Evolutionary conservation across 2,329 filamentous ascomycete species (phyloP).

Genomic region (Paraconiothyrium brasiliense): DNA sequence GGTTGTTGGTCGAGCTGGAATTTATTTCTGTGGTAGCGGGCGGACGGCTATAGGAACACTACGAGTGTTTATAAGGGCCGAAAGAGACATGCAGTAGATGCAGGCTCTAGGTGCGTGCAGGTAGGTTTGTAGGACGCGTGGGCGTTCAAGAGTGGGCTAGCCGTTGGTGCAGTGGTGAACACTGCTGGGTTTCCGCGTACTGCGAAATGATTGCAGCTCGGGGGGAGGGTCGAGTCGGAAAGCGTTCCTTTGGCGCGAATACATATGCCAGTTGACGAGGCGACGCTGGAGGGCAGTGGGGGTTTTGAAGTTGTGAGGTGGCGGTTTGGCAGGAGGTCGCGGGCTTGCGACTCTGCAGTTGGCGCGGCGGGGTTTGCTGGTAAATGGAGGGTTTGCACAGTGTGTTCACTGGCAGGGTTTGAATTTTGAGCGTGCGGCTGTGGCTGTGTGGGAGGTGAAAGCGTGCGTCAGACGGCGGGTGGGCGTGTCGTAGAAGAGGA

Average conservation of each 20-base stretch:
- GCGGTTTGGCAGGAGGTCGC: constrained; percentile 45
- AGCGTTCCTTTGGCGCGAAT: constrained; percentile 96
- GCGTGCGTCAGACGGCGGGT: constrained; percentile 3
- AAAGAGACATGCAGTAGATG: constrained; percentile 69
- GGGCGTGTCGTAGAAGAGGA: constrained; percentile 11
- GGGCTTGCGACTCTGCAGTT: constrained; percentile 33
- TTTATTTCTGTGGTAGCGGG: constrained; percentile 44
- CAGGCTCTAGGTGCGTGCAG: constrained; percentile 35
- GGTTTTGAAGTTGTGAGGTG: constrained; percentile 41
- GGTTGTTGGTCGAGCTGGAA: constrained; percentile 31
- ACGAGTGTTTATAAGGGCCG: constrained; percentile 62
- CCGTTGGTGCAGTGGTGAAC: constrained; percentile 90
- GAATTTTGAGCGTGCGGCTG: not conserved
- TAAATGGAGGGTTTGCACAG: constrained; percentile 16
- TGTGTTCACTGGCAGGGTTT: constrained; percentile 28
- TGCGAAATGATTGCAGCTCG: constrained; percentile 97
- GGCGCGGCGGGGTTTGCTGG: constrained; percentile 22
- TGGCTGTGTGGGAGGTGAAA: constrained; percentile 9
- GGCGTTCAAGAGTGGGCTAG: constrained; percentile 66
- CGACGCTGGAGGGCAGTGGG: constrained; percentile 38
- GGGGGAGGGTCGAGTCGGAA: constrained; percentile 92
- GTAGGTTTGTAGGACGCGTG: constrained; percentile 50
- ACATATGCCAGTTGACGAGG: constrained; percentile 80
- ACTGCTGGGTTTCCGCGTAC: constrained; percentile 93
- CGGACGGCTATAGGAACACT: constrained; percentile 41